Evolutionary conservation across 257 asterid species (phyloP).

Genomic region (Fraxinus pennsylvanica): DNA sequence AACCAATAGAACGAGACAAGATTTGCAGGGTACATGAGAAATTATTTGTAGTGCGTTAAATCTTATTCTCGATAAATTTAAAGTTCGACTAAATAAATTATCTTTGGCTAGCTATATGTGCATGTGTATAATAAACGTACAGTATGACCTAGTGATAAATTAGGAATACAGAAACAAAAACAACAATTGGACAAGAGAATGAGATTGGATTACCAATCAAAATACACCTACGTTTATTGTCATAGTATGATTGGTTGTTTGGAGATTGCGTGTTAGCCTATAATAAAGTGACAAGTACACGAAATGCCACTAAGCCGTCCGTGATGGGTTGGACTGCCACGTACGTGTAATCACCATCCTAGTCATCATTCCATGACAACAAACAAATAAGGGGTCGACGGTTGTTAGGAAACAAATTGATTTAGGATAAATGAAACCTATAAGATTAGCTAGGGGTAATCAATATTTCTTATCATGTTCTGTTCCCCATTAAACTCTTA

Average conservation of each 20-base stretch:
- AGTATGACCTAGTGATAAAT: no score
- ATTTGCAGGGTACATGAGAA: no score
- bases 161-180: no score
- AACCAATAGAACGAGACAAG: neutral
- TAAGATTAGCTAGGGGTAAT: constrained; percentile 45
- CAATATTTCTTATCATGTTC: constrained; percentile 48
- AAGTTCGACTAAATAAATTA: no score
- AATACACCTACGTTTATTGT: neutral
- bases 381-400: constrained; percentile 28
- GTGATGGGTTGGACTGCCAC: constrained; percentile 39
- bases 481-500: constrained; percentile 49
- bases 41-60: no score
- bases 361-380: constrained; percentile 31
- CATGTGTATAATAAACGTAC: no score
- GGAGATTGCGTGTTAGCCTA: constrained; percentile 30
- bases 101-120: no score
- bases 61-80: neutral
- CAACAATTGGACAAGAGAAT: no score
- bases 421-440: constrained; percentile 37
- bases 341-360: constrained; percentile 25
- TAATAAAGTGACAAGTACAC: constrained; percentile 27
- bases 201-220: no score
- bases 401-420: constrained; percentile 43
- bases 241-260: constrained; percentile 36
- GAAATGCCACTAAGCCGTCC: constrained; percentile 40